Base-by-base conservation (phyloP, 2,329 filamentous ascomycete species). In the Ophioceras dolichostomum region DNA sequence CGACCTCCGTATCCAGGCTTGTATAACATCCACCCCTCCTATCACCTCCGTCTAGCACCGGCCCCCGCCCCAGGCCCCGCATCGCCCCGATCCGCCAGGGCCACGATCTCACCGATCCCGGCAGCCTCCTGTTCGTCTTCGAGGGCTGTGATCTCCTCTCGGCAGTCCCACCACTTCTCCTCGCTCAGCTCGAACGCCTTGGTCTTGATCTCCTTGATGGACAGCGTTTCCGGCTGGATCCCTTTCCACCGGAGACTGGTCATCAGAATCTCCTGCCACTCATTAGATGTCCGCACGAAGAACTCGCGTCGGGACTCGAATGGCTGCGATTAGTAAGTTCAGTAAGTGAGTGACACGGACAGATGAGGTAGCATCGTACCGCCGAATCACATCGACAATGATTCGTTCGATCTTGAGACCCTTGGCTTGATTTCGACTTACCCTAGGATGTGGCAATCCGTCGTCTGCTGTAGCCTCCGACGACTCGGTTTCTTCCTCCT, bases 161-260 rank as follows among this genome's bases (percentile, higher is more conserved):
- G 74, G 54, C 82, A 87, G 66, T 95, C 91, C 91, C 91, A 98
- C 91, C 91, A 98, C 58, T 94, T 94, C 62, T 88, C 83, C 59
- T 98, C 91, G 29, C 88, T 88, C 45, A 86, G 70, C 53, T 86
- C 81, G 56, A 95, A 98, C 1, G 87, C 91, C 54, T 77, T 79
- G 50, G 88, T 82, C 57, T 94, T 87, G 50, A 96, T 78, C 64
- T 96, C 91, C 66, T 98, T 98, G 52, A 93, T 66, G 0, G 76
- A 68, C 45, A 85, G 70, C 29, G 76, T 70, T 56, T 83, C 81
- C 3, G 73, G 71, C 45, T 77, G 72, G 32, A 76, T 64, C 24
- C 73, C 73, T 56, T 78, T 79, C 63, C 75, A 78, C 43, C 78
- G 73, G 41, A 91, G 62, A 45, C 73, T 79, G 2, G 81, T 80